Evolutionary conservation across 176 grass and related monocot genomes (phyloP), one percentile per base, ranked within the genome.

Genomic region (Bonia amplexicaulis): DNA sequence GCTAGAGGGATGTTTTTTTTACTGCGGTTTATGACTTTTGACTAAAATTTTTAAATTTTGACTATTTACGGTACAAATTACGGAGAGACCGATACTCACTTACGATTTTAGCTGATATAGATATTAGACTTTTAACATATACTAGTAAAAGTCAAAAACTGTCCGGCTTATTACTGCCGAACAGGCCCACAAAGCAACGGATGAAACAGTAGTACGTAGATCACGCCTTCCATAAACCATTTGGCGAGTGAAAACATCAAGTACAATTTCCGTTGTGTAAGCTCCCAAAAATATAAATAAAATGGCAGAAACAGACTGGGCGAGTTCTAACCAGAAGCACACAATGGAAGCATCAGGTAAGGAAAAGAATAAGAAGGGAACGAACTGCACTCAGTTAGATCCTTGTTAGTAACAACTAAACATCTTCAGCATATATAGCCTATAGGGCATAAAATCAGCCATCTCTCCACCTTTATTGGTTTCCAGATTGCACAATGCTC

Each of bases 361-460:
- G 48, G 3, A 48, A 70, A 77, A 46, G 49, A 83, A 80, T 52
- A 2, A 63, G 9, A 3, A 68, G 6, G 12, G 16, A 62, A 69
- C 23, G 31, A 60, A 62, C 29, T 11, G 7, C 17, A 76, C 23
- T 69, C 52, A 29, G 66, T 60, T 39, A 61, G 22, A 69, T 53
- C 83, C 45, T 29, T 54, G 78, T 77, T 82, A 77, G 51, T 39
- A 55, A 79, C 57, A 79, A 57, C 19, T 10, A 26, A 25, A 78
- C 44, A 79, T 73, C 58, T 83, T 67, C 74, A 53, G 60, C 19
- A 84, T 87, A 62, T 84, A 84, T 76, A 39, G 22, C n/a, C n/a
- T n/a, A n/a, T n/a, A n/a, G n/a, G 13, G 22, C 61, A 85, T 14
- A 69, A 80, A 45, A 45, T 44, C 39, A 78, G 22, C 37, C 58